Percentiles rank a stretch among this genome's conserved stretches.
These are phyloP conservation scores for Trypanosoma avium DNA, from an alignment of 208 protist genomes.

Conservation along the genomic window DNA sequence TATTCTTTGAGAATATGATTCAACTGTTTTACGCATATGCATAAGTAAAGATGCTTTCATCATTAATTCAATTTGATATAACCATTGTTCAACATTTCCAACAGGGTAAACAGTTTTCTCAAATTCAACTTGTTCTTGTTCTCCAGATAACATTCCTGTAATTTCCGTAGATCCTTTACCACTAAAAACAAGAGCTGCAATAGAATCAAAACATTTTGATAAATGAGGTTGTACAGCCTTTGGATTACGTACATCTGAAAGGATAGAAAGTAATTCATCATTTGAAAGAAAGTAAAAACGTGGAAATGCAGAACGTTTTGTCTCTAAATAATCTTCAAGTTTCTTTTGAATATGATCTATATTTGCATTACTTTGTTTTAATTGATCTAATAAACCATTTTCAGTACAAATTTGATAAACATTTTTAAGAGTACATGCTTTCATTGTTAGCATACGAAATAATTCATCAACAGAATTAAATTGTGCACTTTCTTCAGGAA, in stretches of 20 bases:
- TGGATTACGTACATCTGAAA: slow-evolving; percentile 96
- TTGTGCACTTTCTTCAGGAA: slow-evolving; percentile 88
- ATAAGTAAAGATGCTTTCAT: slow-evolving; percentile 92
- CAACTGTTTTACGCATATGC: slow-evolving; percentile 82
- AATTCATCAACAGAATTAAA: slow-evolving; percentile 90
- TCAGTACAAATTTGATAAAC: slow-evolving; percentile 89
- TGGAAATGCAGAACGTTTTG: slow-evolving; percentile 95
- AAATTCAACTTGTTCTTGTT: slow-evolving; percentile 92
- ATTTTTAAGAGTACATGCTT: slow-evolving; percentile 83
- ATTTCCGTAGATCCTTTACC: slow-evolving; percentile 83
- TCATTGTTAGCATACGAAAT: slow-evolving; percentile 88
- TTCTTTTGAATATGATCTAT: slow-evolving; percentile 96
- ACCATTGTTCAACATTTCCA: slow-evolving; percentile 95
- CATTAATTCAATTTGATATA: slow-evolving; percentile 91
- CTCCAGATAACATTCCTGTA: slow-evolving; percentile 88
- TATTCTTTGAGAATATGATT: slow-evolving; percentile 60
- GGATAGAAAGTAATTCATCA: slow-evolving; percentile 98
- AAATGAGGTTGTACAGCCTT: slow-evolving; percentile 95
- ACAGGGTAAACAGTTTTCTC: slow-evolving; percentile 80
- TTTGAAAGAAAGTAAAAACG: slow-evolving; percentile 98
- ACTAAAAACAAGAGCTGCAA: slow-evolving; percentile 84
- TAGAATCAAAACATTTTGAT: slow-evolving; percentile 96
- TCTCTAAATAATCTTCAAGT: slow-evolving; percentile 96
- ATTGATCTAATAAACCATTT: slow-evolving; percentile 71
- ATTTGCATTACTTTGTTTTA: slow-evolving; percentile 78